phyloP scores from a whole-genome alignment of 345 rosid species.

The Populus davidiana region DNA sequence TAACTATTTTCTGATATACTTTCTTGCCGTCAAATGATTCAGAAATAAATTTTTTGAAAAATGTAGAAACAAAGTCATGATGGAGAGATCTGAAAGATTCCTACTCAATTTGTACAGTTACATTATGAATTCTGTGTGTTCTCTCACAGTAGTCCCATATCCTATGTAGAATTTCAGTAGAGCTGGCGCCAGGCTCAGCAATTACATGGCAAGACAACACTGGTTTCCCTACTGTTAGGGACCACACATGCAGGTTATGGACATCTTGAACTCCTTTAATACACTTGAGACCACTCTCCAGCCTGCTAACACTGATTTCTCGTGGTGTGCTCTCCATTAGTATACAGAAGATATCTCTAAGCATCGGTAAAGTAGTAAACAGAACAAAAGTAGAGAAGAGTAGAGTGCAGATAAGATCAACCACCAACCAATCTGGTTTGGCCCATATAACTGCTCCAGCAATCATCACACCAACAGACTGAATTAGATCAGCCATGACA shows the following conservation, averaged over 20 bases:
- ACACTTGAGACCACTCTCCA: conserved; percentile 44
- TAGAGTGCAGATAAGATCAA: conserved; percentile 70
- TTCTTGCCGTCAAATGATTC: not conserved
- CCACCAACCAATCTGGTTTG: conserved; percentile 56
- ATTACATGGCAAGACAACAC: conserved; percentile 68
- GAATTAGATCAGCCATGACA: conserved; percentile 68
- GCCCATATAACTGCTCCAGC: conserved; percentile 70
- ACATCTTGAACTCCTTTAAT: conserved; percentile 52
- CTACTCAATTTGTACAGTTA: conserved; percentile 71
- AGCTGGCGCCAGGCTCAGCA: conserved; percentile 48
- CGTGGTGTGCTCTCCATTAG: conserved; percentile 69
- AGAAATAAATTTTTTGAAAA: not conserved
- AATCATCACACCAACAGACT: conserved; percentile 74
- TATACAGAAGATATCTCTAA: conserved; percentile 48
- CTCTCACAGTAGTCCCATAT: conserved; percentile 55
- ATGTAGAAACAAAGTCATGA: not conserved
- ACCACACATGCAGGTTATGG: conserved; percentile 83
- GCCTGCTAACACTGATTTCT: conserved; percentile 43
- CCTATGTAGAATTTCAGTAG: conserved; percentile 40
- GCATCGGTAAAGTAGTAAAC: conserved; percentile 56
- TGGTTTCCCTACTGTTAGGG: conserved; percentile 60
- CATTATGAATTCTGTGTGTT: conserved; percentile 54
- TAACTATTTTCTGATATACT: not conserved
- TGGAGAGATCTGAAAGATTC: not conserved
- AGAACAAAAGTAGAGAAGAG: conserved; percentile 58